Evolutionary conservation across 345 rosid genomes (phyloP).

Genomic region (Lumnitzera littorea): DNA sequence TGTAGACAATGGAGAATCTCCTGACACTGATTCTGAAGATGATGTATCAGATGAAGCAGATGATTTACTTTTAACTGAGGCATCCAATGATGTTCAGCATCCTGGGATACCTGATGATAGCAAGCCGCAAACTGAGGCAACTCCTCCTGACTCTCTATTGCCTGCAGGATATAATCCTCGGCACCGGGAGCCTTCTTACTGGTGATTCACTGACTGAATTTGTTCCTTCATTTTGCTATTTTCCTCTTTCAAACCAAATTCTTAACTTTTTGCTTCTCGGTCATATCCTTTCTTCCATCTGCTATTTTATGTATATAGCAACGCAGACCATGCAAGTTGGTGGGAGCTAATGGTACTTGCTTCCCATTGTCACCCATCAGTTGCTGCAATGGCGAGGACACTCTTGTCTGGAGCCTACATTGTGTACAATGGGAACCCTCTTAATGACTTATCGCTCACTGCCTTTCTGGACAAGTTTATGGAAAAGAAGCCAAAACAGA

Average conservation of each 20-base stretch:
- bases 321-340: slow-evolving; percentile 81
- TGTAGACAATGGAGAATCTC: slow-evolving; percentile 35
- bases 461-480: slow-evolving; percentile 94
- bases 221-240: neutral
- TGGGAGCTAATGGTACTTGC: slow-evolving; percentile 91
- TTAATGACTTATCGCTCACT: slow-evolving; percentile 61
- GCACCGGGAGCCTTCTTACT: slow-evolving; percentile 89
- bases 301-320: slow-evolving; percentile 32
- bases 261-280: neutral
- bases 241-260: neutral
- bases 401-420: slow-evolving; percentile 84
- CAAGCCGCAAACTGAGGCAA: slow-evolving; percentile 18
- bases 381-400: slow-evolving; percentile 93
- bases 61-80: slow-evolving; percentile 30
- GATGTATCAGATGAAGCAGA: slow-evolving; percentile 50
- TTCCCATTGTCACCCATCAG: slow-evolving; percentile 88
- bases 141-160: slow-evolving; percentile 27
- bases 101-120: slow-evolving; percentile 19
- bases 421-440: slow-evolving; percentile 86
- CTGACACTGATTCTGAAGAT: slow-evolving; percentile 52
- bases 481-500: slow-evolving; percentile 93
- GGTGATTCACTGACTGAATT: slow-evolving; percentile 31
- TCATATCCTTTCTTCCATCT: neutral
- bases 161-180: slow-evolving; percentile 90
- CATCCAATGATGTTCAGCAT: slow-evolving; percentile 23